Evolutionary conservation across 768 basidiomycete genomes (phyloP).

Genomic region (Leccinum disarticulatum): DNA sequence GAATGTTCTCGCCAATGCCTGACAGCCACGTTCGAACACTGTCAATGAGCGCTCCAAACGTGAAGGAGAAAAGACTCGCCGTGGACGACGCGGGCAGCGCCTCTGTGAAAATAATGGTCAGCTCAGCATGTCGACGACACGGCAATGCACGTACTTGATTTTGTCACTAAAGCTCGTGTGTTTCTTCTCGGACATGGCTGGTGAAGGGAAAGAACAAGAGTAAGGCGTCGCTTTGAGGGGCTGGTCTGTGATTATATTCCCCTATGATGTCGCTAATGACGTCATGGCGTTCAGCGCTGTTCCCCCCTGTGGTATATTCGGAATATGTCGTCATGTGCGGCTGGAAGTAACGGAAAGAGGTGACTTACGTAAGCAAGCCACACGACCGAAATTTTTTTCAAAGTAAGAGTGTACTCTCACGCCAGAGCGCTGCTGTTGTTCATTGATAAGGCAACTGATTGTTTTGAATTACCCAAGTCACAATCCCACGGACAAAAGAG

Average conservation of each 20-base stretch:
- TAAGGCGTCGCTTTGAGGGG: accelerated
- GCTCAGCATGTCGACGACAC: too few relatives aligned
- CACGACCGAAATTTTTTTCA: neutral
- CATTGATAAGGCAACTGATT: neutral
- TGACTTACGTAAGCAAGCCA: neutral
- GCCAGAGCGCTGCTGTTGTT: neutral
- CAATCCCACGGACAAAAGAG: neutral
- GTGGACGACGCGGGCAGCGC: constrained; percentile 38
- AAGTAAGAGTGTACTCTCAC: neutral
- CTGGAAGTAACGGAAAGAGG: constrained; percentile 5
- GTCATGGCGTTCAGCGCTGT: constrained; percentile 13
- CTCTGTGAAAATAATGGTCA: constrained; percentile 22
- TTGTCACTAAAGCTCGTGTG: constrained; percentile 11
- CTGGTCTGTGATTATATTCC: neutral
- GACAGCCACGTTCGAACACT: neutral
- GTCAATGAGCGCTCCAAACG: constrained; percentile 1
- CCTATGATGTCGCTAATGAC: constrained; percentile 10
- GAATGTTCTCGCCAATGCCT: constrained; percentile 47
- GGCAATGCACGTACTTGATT: constrained; percentile 7
- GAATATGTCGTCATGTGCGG: constrained; percentile 15
- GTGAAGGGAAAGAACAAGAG: neutral
- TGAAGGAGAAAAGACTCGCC: constrained; percentile 20
- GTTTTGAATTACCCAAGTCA: too few relatives aligned
- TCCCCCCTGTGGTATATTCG: constrained; percentile 12
- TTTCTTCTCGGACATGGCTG: constrained; percentile 1